Base-by-base conservation (phyloP, 1,284 basidiomycete genomes). In the Stereum hirsutum region DNA sequence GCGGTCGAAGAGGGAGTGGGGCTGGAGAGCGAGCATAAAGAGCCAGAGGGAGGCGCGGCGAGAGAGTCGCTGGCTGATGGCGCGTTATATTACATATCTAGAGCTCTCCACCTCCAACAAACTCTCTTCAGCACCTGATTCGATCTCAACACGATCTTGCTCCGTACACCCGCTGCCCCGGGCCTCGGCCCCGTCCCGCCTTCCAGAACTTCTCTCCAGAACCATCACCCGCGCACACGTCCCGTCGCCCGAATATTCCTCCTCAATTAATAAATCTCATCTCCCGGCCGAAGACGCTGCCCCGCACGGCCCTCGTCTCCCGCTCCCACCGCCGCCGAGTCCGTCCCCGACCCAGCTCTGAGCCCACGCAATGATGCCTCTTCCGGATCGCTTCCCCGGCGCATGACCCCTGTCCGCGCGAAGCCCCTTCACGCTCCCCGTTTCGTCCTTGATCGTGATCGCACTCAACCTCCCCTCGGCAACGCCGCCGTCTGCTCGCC, bases 141-240 rank as follows among this genome's bases (percentile, higher is more conserved):
- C 48, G 46, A 48, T 23, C 17, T 30, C 15, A 28, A 25, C 44
- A 39, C 47, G 40, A 19, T 3, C 23, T 33, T 41, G 46, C 48
- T 46, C n/a, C n/a, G n/a, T n/a, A n/a, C 45, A 52, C 30, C 31
- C 36, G n/a, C 48, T 39, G 26, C 45, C 52, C 39, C 52, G 46
- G 51, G 45, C 51, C 47, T 46, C 46, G 47, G 43, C 45, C 41
- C 45, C 41, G 46, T 47, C 49, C 43, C 45, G 44, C 42, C 52
- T 49, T 53, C 46, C 48, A 46, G 48, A 50, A 50, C 34, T 43
- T 42, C 44, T 38, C 24, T 46, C 43, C 34, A 44, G 40, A 46
- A 38, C 24, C 17, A 45, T 38, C 39, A 39, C 44, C 36, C 38
- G 38, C 44, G 39, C 34, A 19, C 28, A 40, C 37, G 41, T 33